Evolutionary conservation across 2,329 filamentous ascomycete genomes (phyloP).

Genomic region (Aulographum hederae): DNA sequence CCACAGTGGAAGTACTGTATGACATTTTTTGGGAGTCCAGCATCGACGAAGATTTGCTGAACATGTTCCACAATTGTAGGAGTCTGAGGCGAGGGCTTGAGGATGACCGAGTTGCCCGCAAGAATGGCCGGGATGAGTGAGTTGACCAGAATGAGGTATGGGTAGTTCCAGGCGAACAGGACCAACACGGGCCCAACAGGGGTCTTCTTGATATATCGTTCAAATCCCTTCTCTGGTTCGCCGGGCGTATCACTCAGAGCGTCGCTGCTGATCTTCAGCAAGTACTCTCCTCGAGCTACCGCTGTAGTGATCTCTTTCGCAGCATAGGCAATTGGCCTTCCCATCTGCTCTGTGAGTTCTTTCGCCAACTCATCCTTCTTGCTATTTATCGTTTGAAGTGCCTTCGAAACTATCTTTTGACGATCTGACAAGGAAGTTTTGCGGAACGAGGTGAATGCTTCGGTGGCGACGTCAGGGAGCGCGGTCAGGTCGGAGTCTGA

Average conservation of each 20-base stretch:
- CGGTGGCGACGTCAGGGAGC: slow-evolving; percentile 52
- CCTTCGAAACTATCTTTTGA: slow-evolving; percentile 64
- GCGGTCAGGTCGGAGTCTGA: slow-evolving; percentile 50
- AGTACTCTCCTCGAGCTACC: slow-evolving; percentile 66
- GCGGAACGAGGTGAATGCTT: slow-evolving; percentile 61
- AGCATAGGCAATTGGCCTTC: slow-evolving; percentile 74
- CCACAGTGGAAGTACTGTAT: slow-evolving; percentile 88
- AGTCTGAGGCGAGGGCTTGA: slow-evolving; percentile 91
- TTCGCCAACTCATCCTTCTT: slow-evolving; percentile 64
- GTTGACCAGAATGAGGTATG: slow-evolving; percentile 86
- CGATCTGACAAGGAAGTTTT: slow-evolving; percentile 58
- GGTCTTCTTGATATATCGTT: slow-evolving; percentile 73
- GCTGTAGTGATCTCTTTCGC: slow-evolving; percentile 72
- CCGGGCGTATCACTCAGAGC: slow-evolving; percentile 64
- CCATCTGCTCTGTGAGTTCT: slow-evolving; percentile 90
- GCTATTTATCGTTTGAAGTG: slow-evolving; percentile 49
- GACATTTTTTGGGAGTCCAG: slow-evolving; percentile 66
- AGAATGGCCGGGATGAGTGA: slow-evolving; percentile 82
- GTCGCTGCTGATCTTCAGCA: slow-evolving; percentile 68
- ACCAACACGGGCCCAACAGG: slow-evolving; percentile 77
- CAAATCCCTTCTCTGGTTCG: slow-evolving; percentile 74
- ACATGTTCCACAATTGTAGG: slow-evolving; percentile 82
- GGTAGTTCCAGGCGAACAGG: slow-evolving; percentile 96
- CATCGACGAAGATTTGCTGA: slow-evolving; percentile 54
- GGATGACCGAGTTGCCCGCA: slow-evolving; percentile 74